Evolutionary conservation across 345 rosid genomes (phyloP), one percentile per base, ranked within the genome.

Genomic region (Citropsis articulata): DNA sequence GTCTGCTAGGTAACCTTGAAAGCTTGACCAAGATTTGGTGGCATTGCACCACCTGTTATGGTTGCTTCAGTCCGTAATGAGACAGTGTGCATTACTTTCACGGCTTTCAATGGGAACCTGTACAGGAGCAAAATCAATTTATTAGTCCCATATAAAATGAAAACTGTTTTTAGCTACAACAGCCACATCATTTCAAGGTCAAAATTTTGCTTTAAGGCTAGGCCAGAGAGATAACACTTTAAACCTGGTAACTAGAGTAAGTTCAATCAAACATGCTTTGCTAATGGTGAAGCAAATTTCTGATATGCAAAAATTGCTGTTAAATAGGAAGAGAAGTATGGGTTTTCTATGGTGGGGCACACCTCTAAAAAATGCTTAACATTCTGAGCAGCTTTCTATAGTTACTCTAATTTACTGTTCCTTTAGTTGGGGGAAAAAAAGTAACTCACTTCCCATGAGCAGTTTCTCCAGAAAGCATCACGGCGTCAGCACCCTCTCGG

Each of bases 401-500:
- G 66, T 65, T 24, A 66, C n/a, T 53, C 72, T 30, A 33, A 33
- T 25, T 59, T 33, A 64, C 55, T 3, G 24, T 9, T 35, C 18
- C 4, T 35, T 21, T 9, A 36, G 48, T 68, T 69, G 42, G 45
- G 42, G 45, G 63, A 5, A 40, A 45, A 81, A 8, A 27, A 25
- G 21, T 7, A 61, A 85, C 99, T 86, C 83, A 96, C 99, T 94
- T 96, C 73, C 98, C 98, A 61, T 96, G 98, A 81, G 99, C 98
- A 82, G 98, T 96, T 88, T 96, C 99, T 81, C 98, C 99, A 42
- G 99, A 96, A 85, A 96, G 99, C 99, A 96, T 96, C 21, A 96
- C 91, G 8, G 97, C 97, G 83, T 96, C 98, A 74, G 98, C 94
- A 82, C 98, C 98, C 88, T 96, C 99, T 63, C 98, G 89, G 77